Evolutionary conservation across 2,329 filamentous ascomycete genomes (phyloP), one percentile per base, ranked within the genome.

Genomic region (Fusarium coicis): DNA sequence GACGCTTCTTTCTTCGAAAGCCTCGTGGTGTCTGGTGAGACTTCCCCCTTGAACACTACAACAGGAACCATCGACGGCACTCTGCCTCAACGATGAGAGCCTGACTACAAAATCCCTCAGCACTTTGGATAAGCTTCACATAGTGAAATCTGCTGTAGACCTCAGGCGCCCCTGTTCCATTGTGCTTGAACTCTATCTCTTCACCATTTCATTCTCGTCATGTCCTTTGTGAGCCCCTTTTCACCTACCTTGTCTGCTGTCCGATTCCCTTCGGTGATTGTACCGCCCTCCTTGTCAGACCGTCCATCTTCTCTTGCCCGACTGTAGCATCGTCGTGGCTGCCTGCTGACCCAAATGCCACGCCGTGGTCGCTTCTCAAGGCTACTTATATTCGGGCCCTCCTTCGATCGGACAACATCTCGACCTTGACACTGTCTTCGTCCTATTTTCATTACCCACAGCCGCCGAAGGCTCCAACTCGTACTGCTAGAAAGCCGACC

Each of bases 381-480:
- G 16, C 30, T 34, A 4, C 3, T 18, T n/a, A 10, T 42, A 32
- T 32, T 18, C 28, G 21, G 1, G 7, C 11, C n/a, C n/a, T 52
- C 15, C n/a, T 5, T 10, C 47, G 30, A 52, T 52, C 30, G 16
- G 23, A 18, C 30, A 11, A 19, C 19, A 5, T 23, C 11, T 52
- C 30, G 30, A n/a, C 8, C 7, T 23, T 19, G 30, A 36, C 12
- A 14, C 11, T 19, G n/a, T 36, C 30, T 34, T 19, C 18, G 3
- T 15, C 19, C 19, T 2, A 8, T 10, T 19, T 6, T n/a, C 21
- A 2, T 9, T 34, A 10, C 5, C 5, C 4, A 52, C 2, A 36
- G 21, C 26, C 12, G 2, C n/a, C 16, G 5, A 15, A 36, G 11
- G n/a, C 30, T 19, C 19, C 16, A 5, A 7, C 9, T 15, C 30